Conservation (phyloP, 129 eudicot species). For the Pittosporum tobira region DNA sequence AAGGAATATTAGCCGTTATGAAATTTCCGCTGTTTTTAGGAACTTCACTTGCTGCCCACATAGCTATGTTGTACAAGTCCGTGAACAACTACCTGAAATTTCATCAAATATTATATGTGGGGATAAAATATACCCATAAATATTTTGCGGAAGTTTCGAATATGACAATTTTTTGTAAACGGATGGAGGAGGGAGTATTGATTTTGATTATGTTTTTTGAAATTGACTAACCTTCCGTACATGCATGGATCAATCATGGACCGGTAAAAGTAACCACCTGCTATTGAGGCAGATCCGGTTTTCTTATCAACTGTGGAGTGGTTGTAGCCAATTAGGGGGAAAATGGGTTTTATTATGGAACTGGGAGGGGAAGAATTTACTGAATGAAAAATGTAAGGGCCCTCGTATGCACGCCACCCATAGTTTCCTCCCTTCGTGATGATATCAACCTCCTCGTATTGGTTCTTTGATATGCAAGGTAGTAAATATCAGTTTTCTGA, state of each 20-base stretch:
- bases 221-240: conserved; percentile 50
- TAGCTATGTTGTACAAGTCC: conserved; percentile 49
- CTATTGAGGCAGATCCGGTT: conserved; percentile 70
- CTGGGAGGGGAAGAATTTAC: conserved; percentile 45
- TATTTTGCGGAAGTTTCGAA: background rate
- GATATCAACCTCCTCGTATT: conserved; percentile 55
- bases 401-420: conserved; percentile 75
- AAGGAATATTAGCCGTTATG: conserved; percentile 22
- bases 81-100: conserved; percentile 54
- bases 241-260: conserved; percentile 74
- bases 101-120: no score
- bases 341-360: conserved; percentile 47
- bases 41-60: conserved; percentile 63
- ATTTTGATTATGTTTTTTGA: no score
- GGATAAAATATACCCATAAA: background rate
- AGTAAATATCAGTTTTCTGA: no score
- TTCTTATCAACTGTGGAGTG: conserved; percentile 53
- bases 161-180: background rate
- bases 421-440: conserved; percentile 64
- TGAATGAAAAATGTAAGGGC: conserved; percentile 31
- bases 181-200: no score
- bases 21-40: conserved; percentile 66
- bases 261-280: conserved; percentile 75
- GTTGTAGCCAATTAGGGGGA: conserved; percentile 76
- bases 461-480: conserved; percentile 24